phyloP scores from a whole-genome alignment of 192 early-diverging fungal species.

The Mortierella alpina region DNA sequence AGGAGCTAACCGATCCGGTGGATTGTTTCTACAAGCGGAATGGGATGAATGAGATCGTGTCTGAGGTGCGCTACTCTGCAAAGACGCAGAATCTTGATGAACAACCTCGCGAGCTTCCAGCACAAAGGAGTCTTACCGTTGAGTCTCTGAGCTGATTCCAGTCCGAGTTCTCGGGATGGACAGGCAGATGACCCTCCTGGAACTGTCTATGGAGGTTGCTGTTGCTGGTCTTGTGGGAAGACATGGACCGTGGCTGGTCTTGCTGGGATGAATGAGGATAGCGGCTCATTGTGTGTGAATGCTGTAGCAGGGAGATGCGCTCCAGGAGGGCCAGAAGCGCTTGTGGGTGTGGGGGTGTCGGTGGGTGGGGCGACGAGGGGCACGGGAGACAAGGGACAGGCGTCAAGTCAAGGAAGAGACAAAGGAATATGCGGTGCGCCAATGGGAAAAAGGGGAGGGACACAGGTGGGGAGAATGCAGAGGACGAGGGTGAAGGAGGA shows the following conservation, averaged over 20 bases:
- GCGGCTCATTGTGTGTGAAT: slow-evolving; percentile 5
- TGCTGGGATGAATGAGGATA: slow-evolving; percentile 7
- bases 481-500: not conserved
- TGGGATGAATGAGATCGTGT: not conserved
- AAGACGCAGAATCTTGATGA: too few relatives aligned
- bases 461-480: not conserved
- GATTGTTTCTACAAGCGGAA: slow-evolving; percentile 17
- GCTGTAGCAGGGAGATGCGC: not conserved
- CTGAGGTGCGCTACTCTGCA: not conserved
- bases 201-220: slow-evolving; percentile 14
- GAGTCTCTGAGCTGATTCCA: slow-evolving; percentile 29
- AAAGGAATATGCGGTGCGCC: not conserved
- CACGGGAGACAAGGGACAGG: not conserved
- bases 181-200: slow-evolving; percentile 31
- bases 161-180: slow-evolving; percentile 19
- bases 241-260: slow-evolving; percentile 8
- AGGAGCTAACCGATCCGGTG: slow-evolving; percentile 19
- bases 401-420: not conserved
- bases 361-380: too few relatives aligned
- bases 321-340: not conserved
- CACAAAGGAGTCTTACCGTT: slow-evolving; percentile 15
- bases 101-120: too few relatives aligned
- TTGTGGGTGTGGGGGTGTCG: not conserved
- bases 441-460: not conserved
- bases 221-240: not conserved